Evolutionary conservation across 345 rosid species (phyloP), one percentile per base, ranked within the genome.

Genomic region (Balakata baccata): DNA sequence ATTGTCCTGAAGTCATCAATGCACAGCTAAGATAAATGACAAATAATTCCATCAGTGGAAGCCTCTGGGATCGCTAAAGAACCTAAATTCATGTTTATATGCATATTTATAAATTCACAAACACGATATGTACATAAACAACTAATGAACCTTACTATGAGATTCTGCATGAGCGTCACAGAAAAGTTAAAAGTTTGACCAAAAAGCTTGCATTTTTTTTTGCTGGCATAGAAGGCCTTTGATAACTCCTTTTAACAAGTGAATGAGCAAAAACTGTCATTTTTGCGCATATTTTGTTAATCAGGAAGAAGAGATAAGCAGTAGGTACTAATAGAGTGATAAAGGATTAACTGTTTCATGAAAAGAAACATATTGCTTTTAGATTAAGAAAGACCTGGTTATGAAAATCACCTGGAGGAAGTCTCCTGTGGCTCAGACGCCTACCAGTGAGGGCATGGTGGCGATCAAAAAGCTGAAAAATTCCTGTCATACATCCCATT

Each of bases 401-500:
- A 20, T 38, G 62, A 64, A 46, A 79, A 82, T 74, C 81, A 87
- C 97, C 95, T 79, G 90, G 82, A 83, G 91, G 89, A 83, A 89
- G 89, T 80, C 83, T 88, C 82, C 81, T 83, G 46, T 84, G 85
- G 80, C 66, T 79, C 58, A 64, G 65, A 68, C 90, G 87, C 80
- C 89, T 83, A 14, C 88, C 77, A 9, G 86, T 75, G 20, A 90
- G 72, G 78, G 83, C 74, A 41, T 84, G 90, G 61, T 86, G 88
- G 56, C 94, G 92, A 83, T 92, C 97, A 74, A 94, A 92, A 80
- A 94, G 76, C 81, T 94, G 97, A 78, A 94, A 87, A 77, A 92
- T 83, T 71, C 97, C 98, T 47, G 87, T 90, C 98, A 94, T 94
- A 84, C 98, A 94, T 50, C 98, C 98, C 12, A 92, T 90, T 84